Evolutionary conservation across 75 land plant species (phyloP), one percentile per base, ranked within the genome.

Genomic region (Picea sitchensis): DNA sequence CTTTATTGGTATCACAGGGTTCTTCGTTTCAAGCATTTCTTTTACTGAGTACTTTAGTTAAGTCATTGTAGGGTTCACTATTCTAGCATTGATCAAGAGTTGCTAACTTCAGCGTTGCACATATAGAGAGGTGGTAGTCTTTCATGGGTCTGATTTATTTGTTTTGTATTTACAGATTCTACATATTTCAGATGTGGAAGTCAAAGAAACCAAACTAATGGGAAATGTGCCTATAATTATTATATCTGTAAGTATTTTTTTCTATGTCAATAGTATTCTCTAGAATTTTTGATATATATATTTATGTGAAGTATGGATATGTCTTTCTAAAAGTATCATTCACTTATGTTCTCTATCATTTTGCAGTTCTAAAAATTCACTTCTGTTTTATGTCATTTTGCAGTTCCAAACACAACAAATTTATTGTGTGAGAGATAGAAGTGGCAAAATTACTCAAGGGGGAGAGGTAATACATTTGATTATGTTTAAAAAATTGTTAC

Each of bases 361-460:
- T 58, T 77, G 56, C 86, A 94, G 99, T 96, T 96, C 81, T 96
- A 96, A 26, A 96, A 36, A 54, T 76, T 80, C 78, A 75, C 59
- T 61, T 31, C 26, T 59, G 65, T 47, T 75, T 18, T 59, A 41
- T 18, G 9, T 5, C 14, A 36, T 78, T 14, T 58, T 77, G 44
- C 86, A 96, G 99, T 96, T 96, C 81, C 99, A 96, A 84, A 96
- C 99, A 26, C 99, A 96, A 78, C 95, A 94, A 79, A 89, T 90
- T 30, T 87, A 90, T 58, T 96, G 99, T 76, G 90, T 91, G 51
- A 94, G 96, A 54, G 97, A 94, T 73, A 86, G 81, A 80, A 41
- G 80, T 74, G 99, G 99, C 32, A 61, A 81, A 44, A 88, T 96
- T 44, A 90, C 83, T 0, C 91, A 92, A 80, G 99, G 99, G 5